Percentiles rank a stretch among this genome's conserved stretches.
Evolutionary conservation across 257 asterid genomes (phyloP).

Genomic region (Plantago major): DNA sequence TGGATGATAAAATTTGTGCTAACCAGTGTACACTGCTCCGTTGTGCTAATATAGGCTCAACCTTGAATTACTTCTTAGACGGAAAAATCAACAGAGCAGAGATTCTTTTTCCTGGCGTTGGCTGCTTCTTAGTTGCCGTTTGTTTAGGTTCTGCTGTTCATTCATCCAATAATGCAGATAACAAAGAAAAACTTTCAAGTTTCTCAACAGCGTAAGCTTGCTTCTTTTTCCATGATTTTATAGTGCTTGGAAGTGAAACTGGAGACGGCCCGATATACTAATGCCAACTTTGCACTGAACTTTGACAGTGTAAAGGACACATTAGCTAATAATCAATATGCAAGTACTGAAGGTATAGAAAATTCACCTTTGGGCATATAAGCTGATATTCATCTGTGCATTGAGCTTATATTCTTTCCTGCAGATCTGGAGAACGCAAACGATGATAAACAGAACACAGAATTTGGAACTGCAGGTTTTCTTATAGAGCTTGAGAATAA

Average conservation of each 20-base stretch:
- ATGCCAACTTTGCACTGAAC: constrained; percentile 4
- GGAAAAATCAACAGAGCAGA: constrained; percentile 83
- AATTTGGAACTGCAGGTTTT: constrained; percentile 74
- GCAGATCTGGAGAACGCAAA: constrained; percentile 49
- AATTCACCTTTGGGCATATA: not conserved
- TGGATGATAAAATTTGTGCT: not conserved
- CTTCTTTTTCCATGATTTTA: constrained; percentile 3
- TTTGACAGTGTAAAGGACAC: constrained; percentile 33
- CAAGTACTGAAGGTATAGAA: constrained; percentile 26
- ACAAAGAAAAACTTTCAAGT: constrained; percentile 53
- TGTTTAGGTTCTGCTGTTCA: constrained; percentile 81
- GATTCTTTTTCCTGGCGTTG: constrained; percentile 93
- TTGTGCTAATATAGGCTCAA: constrained; percentile 57
- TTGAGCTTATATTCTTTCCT: constrained; percentile 1
- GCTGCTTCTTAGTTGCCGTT: constrained; percentile 86
- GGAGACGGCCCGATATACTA: not conserved
- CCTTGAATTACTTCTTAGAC: constrained; percentile 82
- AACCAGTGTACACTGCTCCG: not conserved
- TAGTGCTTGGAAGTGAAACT: not conserved
- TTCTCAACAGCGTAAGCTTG: constrained; percentile 36
- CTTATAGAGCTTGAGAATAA: constrained; percentile 76
- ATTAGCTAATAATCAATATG: constrained; percentile 22
- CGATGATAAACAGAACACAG: constrained; percentile 39
- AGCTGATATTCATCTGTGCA: not conserved
- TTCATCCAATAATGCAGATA: constrained; percentile 75